Conservation (phyloP, 148 eudicot genomes). For the Silene conica region DNA sequence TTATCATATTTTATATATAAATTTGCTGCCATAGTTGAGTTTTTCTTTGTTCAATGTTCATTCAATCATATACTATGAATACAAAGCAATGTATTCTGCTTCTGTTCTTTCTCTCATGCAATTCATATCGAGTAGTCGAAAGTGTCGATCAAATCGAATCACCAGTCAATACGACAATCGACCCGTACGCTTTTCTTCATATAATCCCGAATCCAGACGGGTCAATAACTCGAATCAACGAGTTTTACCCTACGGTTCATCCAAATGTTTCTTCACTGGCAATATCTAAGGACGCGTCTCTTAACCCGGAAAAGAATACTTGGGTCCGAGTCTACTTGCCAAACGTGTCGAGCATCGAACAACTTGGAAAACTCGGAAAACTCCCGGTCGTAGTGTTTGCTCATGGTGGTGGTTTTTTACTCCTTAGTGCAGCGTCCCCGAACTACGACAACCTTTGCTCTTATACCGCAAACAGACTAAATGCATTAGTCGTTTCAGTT, state of each 20-base stretch:
- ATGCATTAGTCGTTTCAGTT: constrained; percentile 33
- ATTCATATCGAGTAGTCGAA: neutral
- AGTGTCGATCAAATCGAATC: neutral
- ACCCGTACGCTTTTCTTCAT: constrained; percentile 22
- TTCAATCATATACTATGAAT: neutral
- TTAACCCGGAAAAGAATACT: constrained; percentile 19
- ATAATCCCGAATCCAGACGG: constrained; percentile 28
- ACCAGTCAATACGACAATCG: constrained; percentile 5
- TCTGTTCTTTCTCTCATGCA: neutral
- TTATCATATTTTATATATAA: no score
- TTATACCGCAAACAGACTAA: constrained; percentile 12
- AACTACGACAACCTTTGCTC: constrained; percentile 23
- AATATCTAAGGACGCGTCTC: constrained; percentile 26
- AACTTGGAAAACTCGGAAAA: neutral
- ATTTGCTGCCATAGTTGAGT: no score
- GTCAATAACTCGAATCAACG: constrained; percentile 22
- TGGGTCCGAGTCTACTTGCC: constrained; percentile 33
- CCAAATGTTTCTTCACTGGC: constrained; percentile 13
- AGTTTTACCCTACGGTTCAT: constrained; percentile 19
- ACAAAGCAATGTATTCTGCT: neutral
- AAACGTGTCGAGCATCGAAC: neutral
- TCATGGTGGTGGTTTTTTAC: constrained; percentile 35
- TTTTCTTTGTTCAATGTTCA: no score
- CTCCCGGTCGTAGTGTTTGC: constrained; percentile 28
- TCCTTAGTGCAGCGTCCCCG: constrained; percentile 17